A percentile compares a stretch with the other conserved stretches of the same genome.
phyloP scores from a whole-genome alignment of 257 asterid species.

The Rehmannia glutinosa region DNA sequence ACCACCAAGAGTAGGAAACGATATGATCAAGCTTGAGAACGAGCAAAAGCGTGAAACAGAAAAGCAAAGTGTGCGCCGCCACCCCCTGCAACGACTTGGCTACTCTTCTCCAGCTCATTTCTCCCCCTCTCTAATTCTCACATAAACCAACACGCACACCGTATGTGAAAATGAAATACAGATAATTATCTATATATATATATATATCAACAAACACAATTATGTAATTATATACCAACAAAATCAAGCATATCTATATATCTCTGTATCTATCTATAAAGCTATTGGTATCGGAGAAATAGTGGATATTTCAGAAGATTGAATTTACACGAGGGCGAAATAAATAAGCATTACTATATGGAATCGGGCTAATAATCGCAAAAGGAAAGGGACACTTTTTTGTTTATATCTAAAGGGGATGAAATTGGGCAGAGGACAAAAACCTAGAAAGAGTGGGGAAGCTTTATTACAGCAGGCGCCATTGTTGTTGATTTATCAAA shows the following conservation, averaged over 20 bases:
- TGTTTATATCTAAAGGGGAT: background rate
- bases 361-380: no score
- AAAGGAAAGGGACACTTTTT: background rate
- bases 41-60: slow-evolving; percentile 67
- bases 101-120: slow-evolving; percentile 95
- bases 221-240: no score
- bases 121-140: slow-evolving; percentile 18
- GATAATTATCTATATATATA: background rate
- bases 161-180: slow-evolving; percentile 14
- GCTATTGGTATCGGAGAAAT: background rate
- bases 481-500: no score
- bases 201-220: background rate
- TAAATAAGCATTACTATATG: no score
- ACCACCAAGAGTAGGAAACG: slow-evolving; percentile 87
- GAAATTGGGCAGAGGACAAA: slow-evolving; percentile 13
- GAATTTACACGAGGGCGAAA: background rate
- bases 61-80: slow-evolving; percentile 66
- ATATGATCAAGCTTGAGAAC: slow-evolving; percentile 82
- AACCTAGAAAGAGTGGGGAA: no score
- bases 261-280: background rate
- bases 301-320: slow-evolving; percentile 8
- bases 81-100: slow-evolving; percentile 80
- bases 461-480: no score
- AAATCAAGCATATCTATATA: background rate
- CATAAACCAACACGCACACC: slow-evolving; percentile 17